Conservation (phyloP, 139 green algal species). For the Medakamo hakoo region DNA sequence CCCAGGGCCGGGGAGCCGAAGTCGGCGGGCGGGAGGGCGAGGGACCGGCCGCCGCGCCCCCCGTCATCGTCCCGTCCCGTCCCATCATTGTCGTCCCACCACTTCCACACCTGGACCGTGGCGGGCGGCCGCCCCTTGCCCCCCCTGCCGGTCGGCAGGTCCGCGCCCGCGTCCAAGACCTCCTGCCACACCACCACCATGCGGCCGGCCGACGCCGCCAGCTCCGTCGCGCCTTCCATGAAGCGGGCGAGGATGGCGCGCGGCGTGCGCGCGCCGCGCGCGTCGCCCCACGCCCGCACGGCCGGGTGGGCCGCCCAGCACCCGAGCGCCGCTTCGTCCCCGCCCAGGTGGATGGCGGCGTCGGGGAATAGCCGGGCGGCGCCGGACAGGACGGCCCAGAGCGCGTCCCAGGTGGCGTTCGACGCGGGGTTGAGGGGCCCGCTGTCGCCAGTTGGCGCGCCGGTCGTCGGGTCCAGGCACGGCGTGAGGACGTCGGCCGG, state of each 20-base stretch:
- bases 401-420: slow-evolving; percentile 17
- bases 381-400: slow-evolving; percentile 26
- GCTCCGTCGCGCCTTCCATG: slow-evolving; percentile 13
- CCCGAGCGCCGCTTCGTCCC: slow-evolving; percentile 13
- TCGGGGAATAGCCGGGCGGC: slow-evolving; percentile 25
- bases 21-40: not conserved
- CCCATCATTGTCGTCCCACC: slow-evolving; percentile 11
- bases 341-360: slow-evolving; percentile 32
- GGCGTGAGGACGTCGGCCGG: slow-evolving; percentile 20
- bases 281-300: not conserved
- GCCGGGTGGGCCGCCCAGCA: not conserved
- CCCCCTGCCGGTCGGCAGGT: slow-evolving; percentile 8
- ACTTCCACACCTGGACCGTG: slow-evolving; percentile 38
- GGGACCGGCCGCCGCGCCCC: not conserved
- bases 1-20: slow-evolving; percentile 12
- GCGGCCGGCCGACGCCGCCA: slow-evolving; percentile 11
- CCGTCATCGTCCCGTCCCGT: not conserved
- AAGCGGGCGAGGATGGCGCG: slow-evolving; percentile 4
- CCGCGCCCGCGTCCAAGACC: slow-evolving; percentile 14
- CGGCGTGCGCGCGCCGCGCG: not conserved
- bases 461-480: slow-evolving; percentile 17
- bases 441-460: not conserved
- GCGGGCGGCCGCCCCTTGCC: too few relatives aligned
- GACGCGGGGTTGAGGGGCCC: slow-evolving; percentile 17
- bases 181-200: slow-evolving; percentile 35